Evolutionary conservation across 2,329 filamentous ascomycete species (phyloP), one percentile per base, ranked within the genome.

Genomic region (Monilinia fructicola): DNA sequence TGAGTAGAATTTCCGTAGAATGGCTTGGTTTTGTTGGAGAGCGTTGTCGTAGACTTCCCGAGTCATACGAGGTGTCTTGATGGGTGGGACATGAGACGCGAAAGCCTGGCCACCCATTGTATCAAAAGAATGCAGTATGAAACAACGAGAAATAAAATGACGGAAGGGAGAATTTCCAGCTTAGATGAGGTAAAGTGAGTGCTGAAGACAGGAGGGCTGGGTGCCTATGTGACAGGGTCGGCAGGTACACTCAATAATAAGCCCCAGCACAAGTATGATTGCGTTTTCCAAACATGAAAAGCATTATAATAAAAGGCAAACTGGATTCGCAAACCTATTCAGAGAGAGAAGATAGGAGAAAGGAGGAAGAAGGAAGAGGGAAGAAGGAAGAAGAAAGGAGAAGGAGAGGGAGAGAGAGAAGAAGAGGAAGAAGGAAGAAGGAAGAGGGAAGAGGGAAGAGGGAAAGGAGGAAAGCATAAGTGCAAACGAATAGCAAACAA

Each of bases 71-170:
- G 90, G 90, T 0, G 87, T 90, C 67, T 76, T 71, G 12, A 91
- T 80, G 35, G 83, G 75, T n/a, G 75, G 70, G 0, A 73, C 70
- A 31, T 78, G 80, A 28, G 76, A 78, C 1, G 80, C 69, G 69
- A 91, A 92, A 0, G 82, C 85, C 1, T 78, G 79, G 23, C 90
- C 90, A 26, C 90, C 90, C 90, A 92, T 92, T 53, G 9, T 67
- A 21, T n/a, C 3, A 4, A n/a, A 26, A 21, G 18, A 50, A 4
- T 38, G 21, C n/a, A 50, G 44, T 26, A 12, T 9, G n/a, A 26
- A 40, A 55, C 0, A 31, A 31, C 10, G 4, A 35, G 56, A 48
- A n/a, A 48, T 2, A 18, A 23, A 16, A 18, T 35, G 6, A 23
- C 31, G 14, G 10, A 48, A 59, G 42, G 11, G 21, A n/a, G 35